These are phyloP conservation scores for Geranium brycei DNA, from an alignment of 345 rosid species.

Conservation along the genomic window DNA sequence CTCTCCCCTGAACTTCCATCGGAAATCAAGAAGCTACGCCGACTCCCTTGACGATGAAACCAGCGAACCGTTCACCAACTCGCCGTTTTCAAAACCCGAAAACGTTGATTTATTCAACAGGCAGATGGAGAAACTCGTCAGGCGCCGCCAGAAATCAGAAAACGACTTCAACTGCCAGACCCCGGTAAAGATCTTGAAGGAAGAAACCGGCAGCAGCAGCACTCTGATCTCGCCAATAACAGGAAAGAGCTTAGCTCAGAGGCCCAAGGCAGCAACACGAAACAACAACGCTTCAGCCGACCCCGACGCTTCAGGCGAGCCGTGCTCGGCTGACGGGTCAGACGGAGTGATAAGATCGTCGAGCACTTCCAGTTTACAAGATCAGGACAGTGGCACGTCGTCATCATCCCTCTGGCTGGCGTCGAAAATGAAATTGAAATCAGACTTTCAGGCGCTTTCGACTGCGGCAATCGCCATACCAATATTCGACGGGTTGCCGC, in stretches of 20 bases:
- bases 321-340: constrained; percentile 19
- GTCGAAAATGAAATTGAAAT: constrained; percentile 24
- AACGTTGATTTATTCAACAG: constrained; percentile 27
- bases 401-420: constrained; percentile 27
- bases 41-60: constrained; percentile 16
- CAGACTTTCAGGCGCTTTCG: constrained; percentile 42
- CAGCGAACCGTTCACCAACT: constrained; percentile 11
- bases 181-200: constrained; percentile 37
- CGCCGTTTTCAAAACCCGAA: constrained; percentile 24
- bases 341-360: constrained; percentile 40
- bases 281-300: constrained; percentile 30
- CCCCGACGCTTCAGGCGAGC: constrained; percentile 31
- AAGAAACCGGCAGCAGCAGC: constrained; percentile 30
- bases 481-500: constrained; percentile 72
- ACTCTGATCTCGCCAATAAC: constrained; percentile 21
- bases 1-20: constrained; percentile 8
- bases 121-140: constrained; percentile 27
- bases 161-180: constrained; percentile 22
- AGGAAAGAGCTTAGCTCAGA: constrained; percentile 40
- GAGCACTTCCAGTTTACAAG: constrained; percentile 44
- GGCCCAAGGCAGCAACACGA: constrained; percentile 32
- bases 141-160: constrained; percentile 48
- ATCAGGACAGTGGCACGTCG: constrained; percentile 20
- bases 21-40: constrained; percentile 13
- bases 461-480: constrained; percentile 42